Percentiles rank a stretch among this genome's conserved stretches.
Evolutionary conservation across 2,329 filamentous ascomycete species (phyloP).

Genomic region (Lizonia empirigonia): DNA sequence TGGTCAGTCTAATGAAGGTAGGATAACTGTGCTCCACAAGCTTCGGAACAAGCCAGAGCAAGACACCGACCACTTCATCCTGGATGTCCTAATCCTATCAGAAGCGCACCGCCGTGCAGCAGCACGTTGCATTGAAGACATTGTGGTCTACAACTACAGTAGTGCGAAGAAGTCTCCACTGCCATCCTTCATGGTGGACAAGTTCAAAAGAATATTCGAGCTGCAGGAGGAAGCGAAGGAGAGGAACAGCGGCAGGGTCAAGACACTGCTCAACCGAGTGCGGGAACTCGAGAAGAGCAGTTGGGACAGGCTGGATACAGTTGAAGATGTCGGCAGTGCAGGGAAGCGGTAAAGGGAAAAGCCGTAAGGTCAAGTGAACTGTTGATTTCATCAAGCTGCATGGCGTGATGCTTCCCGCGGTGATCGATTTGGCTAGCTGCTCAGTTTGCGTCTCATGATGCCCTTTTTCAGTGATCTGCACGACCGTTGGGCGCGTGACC

Average conservation of each 20-base stretch:
- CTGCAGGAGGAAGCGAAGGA: conserved; percentile 65
- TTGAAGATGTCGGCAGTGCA: conserved; percentile 65
- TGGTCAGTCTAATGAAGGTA: conserved; percentile 8
- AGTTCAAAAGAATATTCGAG: conserved; percentile 64
- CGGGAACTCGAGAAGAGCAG: conserved; percentile 70
- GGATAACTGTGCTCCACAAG: conserved; percentile 82
- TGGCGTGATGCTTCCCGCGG: conserved; percentile 24
- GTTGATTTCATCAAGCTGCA: conserved; percentile 7
- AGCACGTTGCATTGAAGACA: conserved; percentile 76
- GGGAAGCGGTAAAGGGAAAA: conserved; percentile 10
- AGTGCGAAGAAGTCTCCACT: conserved; percentile 62
- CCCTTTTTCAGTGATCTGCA: conserved; percentile 37
- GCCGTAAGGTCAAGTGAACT: not conserved
- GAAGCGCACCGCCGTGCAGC: conserved; percentile 74
- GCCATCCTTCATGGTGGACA: conserved; percentile 65
- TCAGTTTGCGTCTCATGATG: conserved; percentile 12
- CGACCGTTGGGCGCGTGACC: conserved; percentile 46
- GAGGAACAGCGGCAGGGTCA: conserved; percentile 60
- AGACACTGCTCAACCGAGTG: conserved; percentile 56
- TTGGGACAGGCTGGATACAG: conserved; percentile 74
- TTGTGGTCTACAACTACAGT: conserved; percentile 77
- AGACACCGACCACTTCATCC: conserved; percentile 60
- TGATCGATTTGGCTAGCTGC: conserved; percentile 21
- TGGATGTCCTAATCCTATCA: conserved; percentile 72
- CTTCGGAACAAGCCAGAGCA: conserved; percentile 61